A percentile compares a stretch with the other conserved stretches of the same genome.
phyloP scores from a whole-genome alignment of 768 basidiomycete genomes.

The Boletus fagicola region DNA sequence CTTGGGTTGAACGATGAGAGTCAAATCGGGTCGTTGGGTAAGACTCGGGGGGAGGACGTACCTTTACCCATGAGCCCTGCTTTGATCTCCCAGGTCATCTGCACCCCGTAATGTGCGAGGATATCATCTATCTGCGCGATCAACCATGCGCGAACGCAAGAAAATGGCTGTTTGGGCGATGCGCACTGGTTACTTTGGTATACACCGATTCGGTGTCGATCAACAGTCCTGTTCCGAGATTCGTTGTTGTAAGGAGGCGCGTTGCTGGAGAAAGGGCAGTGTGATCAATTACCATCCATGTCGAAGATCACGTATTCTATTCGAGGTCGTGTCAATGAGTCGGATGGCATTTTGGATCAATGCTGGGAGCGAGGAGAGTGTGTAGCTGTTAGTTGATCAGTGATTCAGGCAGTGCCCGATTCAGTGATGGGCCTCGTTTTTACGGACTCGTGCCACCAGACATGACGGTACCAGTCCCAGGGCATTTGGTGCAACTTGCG shows the following conservation, averaged over 20 bases:
- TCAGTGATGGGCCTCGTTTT: too few relatives aligned
- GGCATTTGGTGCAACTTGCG: too few relatives aligned
- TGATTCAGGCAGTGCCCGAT: too few relatives aligned
- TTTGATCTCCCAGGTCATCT: conserved; percentile 88
- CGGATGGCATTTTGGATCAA: conserved; percentile 10
- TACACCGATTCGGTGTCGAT: conserved; percentile 78
- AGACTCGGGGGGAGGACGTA: conserved; percentile 29
- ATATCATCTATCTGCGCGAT: conserved; percentile 54
- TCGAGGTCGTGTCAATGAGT: conserved; percentile 13
- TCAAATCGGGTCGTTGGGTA: background rate
- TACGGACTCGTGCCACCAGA: too few relatives aligned
- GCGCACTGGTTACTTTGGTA: conserved; percentile 74
- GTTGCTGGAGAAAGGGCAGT: background rate
- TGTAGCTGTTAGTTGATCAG: too few relatives aligned
- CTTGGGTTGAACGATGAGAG: conserved; percentile 35
- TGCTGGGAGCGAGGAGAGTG: background rate
- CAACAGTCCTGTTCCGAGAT: conserved; percentile 52
- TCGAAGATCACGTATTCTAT: conserved; percentile 71
- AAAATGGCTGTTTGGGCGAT: background rate
- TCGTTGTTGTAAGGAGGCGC: background rate
- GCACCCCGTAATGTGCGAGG: conserved; percentile 64
- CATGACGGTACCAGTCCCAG: too few relatives aligned
- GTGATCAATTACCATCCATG: conserved; percentile 54
- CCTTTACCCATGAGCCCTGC: conserved; percentile 88
- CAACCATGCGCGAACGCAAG: background rate